phyloP scores from a whole-genome alignment of 208 protist species.

The Hexamita inflata region DNA sequence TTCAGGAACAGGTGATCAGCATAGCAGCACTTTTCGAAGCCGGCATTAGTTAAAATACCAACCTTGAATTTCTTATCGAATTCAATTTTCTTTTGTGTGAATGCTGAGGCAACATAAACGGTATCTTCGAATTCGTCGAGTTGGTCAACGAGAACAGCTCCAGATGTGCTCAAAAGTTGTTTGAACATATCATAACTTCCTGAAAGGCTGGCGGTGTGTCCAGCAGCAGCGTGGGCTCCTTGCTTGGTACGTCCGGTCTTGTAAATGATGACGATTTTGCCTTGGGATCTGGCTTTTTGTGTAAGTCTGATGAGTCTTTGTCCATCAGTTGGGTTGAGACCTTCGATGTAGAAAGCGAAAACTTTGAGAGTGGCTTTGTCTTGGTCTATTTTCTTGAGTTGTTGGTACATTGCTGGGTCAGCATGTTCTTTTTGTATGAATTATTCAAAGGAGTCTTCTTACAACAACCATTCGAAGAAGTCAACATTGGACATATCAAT shows the following conservation, averaged over 20 bases:
- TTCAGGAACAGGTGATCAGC: conserved; percentile 35
- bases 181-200: conserved; percentile 43
- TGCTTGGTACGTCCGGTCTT: conserved; percentile 38
- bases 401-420: too few relatives aligned
- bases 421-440: neutral
- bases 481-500: conserved; percentile 38
- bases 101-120: conserved; percentile 4
- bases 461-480: conserved; percentile 38
- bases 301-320: conserved; percentile 28
- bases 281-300: neutral
- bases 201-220: conserved; percentile 44
- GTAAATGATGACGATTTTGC: conserved; percentile 37
- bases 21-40: conserved; percentile 44
- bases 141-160: conserved; percentile 29
- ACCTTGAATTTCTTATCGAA: neutral
- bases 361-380: conserved; percentile 7
- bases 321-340: conserved; percentile 38
- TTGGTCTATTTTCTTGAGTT: conserved; percentile 38
- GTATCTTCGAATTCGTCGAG: conserved; percentile 33
- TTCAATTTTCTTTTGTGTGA: neutral
- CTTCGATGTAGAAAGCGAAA: conserved; percentile 39
- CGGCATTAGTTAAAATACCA: conserved; percentile 37
- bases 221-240: conserved; percentile 30
- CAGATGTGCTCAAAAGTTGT: conserved; percentile 10
- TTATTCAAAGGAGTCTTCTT: neutral